Evolutionary conservation across 1,284 basidiomycete species (phyloP), one percentile per base, ranked within the genome.

Genomic region (Ganoderma meredithae): DNA sequence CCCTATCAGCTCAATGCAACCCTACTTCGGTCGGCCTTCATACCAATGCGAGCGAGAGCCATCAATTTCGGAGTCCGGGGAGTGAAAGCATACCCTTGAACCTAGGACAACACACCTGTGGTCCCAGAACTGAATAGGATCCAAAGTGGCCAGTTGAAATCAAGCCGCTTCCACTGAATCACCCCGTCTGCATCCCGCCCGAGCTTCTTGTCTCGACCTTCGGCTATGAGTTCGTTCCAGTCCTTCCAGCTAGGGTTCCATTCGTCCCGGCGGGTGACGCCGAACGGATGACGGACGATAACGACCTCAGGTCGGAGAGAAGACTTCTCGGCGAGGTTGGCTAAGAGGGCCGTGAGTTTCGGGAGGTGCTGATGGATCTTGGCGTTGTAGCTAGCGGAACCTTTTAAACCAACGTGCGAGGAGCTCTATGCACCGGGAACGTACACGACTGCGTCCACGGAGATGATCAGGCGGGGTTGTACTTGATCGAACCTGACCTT

Each of bases 71-170:
- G 65, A 62, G 53, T 39, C 65, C 68, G 53, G 60, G 66, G 55
- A 31, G 58, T 53, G 61, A 66, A 47, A 69, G 62, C 6, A 58
- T 44, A 15, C 19, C 61, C 36, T 58, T 36, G 49, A 49, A 63
- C 43, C 64, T 52, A 63, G 55, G 52, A 71, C 17, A 33, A 69
- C 81, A 74, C 73, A 82, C 94, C 94, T 53, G 95, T 96, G 10
- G 95, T 96, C 12, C 94, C 95, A 65, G 85, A 93, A 66, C 91
- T 94, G 81, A 96, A 96, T 41, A 96, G 84, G 70, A 96, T 94
- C 95, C 95, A 96, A 36, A 96, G 84, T 5, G 95, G 94, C 76
- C 90, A 87, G 79, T 96, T 90, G 80, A 96, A 96, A 43, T 86
- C 83, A 47, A 88, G 83, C 67, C 90, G 84, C 68, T 79, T 74